Evolutionary conservation across 2,329 filamentous ascomycete species (phyloP), one percentile per base, ranked within the genome.

Genomic region (Aspergillus niger): DNA sequence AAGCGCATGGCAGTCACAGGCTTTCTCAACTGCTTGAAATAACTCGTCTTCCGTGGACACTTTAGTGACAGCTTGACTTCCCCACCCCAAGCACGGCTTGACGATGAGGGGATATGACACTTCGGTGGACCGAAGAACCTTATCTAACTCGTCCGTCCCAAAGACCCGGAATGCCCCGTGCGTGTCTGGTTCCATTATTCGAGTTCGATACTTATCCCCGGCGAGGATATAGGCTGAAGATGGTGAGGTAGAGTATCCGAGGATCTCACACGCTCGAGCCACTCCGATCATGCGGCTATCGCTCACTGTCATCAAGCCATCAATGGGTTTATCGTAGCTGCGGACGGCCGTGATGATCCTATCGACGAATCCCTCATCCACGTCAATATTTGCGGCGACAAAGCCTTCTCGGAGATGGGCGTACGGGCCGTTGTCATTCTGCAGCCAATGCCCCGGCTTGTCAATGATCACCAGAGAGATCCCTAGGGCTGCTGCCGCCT

Each of bases 11-110:
- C 52, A 41, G 2, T 50, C 32, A 10, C 28, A 30, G 3, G 28
- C 28, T 30, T 30, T 30, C 10, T 11, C 28, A 4, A 30, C 28
- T 1, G 28, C 28, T 10, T 30, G 1, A 43, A 15, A 41, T 57
- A 60, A 15, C 17, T n/a, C 36, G 3, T 10, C 13, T 26, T 28
- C 43, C 7, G 43, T 22, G 1, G 7, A 20, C 28, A 30, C 28
- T 30, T 30, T 30, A 1, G 28, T 11, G 28, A 30, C 28, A 11
- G 28, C 28, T 10, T 30, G 28, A 30, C 28, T 30, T 30, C 28
- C 28, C 28, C 28, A 60, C 15, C 53, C 58, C 5, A n/a, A 11
- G 5, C 36, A 53, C 2, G 58, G 58, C 20, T 60, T 60, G 13
- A 57, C 7, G 13, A 60, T 60, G 0, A 60, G 17, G 1, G 58